A percentile compares a stretch with the other conserved stretches of the same genome.
These are phyloP conservation scores for Neurospora sp. DNA, from an alignment of 2,329 filamentous ascomycete genomes.

Conservation along the genomic window DNA sequence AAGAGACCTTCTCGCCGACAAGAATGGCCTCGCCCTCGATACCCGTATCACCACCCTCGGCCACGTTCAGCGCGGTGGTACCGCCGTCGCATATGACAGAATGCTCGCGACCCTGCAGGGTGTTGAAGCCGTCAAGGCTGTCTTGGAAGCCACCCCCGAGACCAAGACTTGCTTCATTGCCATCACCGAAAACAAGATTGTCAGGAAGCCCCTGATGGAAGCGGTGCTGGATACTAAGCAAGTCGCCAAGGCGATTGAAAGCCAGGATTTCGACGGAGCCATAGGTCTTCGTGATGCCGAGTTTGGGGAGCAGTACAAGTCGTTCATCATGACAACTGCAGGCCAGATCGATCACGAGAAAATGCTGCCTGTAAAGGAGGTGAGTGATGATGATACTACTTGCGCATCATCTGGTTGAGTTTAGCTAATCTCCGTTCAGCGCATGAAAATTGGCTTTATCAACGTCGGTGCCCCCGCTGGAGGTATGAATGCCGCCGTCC, in stretches of 20 bases:
- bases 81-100: slow-evolving; percentile 86
- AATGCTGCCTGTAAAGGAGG: slow-evolving; percentile 60
- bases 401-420: neutral
- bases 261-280: slow-evolving; percentile 75
- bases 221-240: slow-evolving; percentile 80
- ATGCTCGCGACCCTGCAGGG: slow-evolving; percentile 89
- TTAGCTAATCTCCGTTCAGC: slow-evolving; percentile 37
- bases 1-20: slow-evolving; percentile 76
- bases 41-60: slow-evolving; percentile 91
- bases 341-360: slow-evolving; percentile 60
- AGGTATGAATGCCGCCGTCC: slow-evolving; percentile 95
- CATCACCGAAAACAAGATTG: slow-evolving; percentile 96
- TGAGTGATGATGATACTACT: slow-evolving; percentile 26
- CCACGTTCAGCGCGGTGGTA: slow-evolving; percentile 92
- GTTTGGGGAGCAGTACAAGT: slow-evolving; percentile 84
- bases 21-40: slow-evolving; percentile 68
- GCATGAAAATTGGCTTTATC: slow-evolving; percentile 89
- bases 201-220: slow-evolving; percentile 78
- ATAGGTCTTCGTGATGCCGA: slow-evolving; percentile 87
- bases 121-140: slow-evolving; percentile 85
- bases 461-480: slow-evolving; percentile 94
- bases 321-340: slow-evolving; percentile 84
- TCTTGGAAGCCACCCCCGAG: slow-evolving; percentile 79
- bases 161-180: slow-evolving; percentile 91
- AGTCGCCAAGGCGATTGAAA: slow-evolving; percentile 71